These are phyloP conservation scores for Starmera dryadoides DNA, from an alignment of 805 yeast genomes.

Conservation along the genomic window DNA sequence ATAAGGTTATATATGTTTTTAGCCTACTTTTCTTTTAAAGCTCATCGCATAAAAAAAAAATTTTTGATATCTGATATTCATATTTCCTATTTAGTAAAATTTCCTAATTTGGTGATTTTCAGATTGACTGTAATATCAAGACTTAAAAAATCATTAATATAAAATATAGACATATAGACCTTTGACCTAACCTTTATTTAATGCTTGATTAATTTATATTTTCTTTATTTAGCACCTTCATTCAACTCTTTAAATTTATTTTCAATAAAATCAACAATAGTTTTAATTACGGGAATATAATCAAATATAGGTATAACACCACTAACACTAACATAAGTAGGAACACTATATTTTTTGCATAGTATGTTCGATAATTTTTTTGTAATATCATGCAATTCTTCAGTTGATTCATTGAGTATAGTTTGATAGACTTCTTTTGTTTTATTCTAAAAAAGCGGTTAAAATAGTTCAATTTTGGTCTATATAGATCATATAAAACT, in stretches of 20 bases:
- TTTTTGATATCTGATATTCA: not conserved
- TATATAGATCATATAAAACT: too few species aligned
- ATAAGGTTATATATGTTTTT: too few species aligned
- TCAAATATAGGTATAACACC: constrained; percentile 31
- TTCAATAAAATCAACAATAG: constrained; percentile 23
- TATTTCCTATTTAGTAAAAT: not conserved
- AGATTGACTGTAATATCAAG: too few species aligned
- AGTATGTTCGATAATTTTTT: constrained; percentile 34
- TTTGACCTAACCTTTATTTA: too few species aligned
- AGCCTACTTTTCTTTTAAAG: not conserved
- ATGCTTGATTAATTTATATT: not conserved
- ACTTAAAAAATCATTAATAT: too few species aligned
- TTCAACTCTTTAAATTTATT: constrained; percentile 2
- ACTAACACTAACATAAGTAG: constrained; percentile 38
- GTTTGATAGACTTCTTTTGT: constrained; percentile 30
- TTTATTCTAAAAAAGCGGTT: constrained; percentile 4
- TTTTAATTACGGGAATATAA: constrained; percentile 21
- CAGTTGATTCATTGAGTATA: constrained; percentile 34
- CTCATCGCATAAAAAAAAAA: constrained; percentile 3
- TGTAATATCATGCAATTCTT: constrained; percentile 33
- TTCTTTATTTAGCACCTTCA: too few species aligned
- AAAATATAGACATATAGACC: too few species aligned
- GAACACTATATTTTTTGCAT: constrained; percentile 30
- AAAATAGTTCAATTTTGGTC: too few species aligned
- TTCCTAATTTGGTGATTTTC: not conserved